Evolutionary conservation across 768 basidiomycete genomes (phyloP).

Genomic region (Cytidiella melzeri): DNA sequence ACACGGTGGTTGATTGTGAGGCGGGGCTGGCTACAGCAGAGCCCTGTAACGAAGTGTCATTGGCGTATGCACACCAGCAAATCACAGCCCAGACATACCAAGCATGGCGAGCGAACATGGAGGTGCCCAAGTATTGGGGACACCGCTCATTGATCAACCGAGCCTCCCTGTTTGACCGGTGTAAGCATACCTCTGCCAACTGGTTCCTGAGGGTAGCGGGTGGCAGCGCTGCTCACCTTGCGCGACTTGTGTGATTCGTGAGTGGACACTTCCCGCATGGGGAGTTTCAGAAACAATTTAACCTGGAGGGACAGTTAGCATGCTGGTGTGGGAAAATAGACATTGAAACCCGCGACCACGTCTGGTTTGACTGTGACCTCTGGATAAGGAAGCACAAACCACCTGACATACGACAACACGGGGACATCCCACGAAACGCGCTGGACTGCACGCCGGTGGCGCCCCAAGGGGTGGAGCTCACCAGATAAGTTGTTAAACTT

Average conservation of each 20-base stretch:
- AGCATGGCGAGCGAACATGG: constrained; percentile 4
- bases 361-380: background rate
- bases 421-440: no score
- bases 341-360: background rate
- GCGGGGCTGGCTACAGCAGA: constrained; percentile 1
- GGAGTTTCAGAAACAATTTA: background rate
- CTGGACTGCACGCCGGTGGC: no score
- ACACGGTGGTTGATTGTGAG: background rate
- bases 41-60: constrained; percentile 1
- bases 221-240: background rate
- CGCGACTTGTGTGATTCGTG: constrained; percentile 2
- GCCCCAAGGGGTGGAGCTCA: no score
- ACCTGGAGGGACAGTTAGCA: background rate
- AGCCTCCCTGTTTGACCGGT: background rate
- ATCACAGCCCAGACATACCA: background rate
- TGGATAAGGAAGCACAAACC: no score
- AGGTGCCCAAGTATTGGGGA: background rate
- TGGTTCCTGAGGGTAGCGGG: constrained; percentile 5
- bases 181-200: constrained; percentile 7
- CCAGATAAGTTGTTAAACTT: no score
- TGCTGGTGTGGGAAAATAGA: constrained; percentile 1
- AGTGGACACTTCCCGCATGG: constrained; percentile 11
- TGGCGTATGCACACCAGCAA: constrained; percentile 3
- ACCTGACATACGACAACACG: no score
- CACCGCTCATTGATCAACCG: background rate